phyloP scores from a whole-genome alignment of 176 grass and related monocot genomes.

The Oryza meyeriana region DNA sequence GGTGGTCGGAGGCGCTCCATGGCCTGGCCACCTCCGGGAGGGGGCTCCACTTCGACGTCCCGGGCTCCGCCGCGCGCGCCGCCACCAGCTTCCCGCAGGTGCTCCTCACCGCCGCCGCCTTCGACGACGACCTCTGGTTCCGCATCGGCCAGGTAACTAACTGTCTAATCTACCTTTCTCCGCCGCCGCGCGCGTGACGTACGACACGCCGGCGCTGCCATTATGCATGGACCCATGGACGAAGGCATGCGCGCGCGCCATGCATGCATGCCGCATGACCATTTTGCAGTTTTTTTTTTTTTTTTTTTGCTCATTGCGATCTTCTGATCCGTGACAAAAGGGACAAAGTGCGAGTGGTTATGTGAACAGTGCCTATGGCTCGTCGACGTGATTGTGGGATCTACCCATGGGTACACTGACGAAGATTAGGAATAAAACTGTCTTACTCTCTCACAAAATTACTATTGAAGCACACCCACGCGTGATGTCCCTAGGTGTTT shows the following conservation, averaged over 20 bases:
- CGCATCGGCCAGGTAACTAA: conserved; percentile 61
- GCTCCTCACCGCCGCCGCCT: conserved; percentile 63
- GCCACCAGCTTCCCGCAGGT: conserved; percentile 85
- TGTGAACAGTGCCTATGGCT: not conserved
- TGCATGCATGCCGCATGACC: conserved; percentile 24
- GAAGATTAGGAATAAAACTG: no score
- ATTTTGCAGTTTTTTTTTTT: not conserved
- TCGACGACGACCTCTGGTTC: conserved; percentile 67
- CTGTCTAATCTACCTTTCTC: not conserved
- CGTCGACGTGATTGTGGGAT: not conserved
- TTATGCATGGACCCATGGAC: not conserved
- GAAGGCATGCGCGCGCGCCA: not conserved
- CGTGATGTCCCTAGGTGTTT: no score
- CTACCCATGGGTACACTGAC: no score
- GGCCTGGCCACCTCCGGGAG: conserved; percentile 58
- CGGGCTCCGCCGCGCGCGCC: conserved; percentile 4
- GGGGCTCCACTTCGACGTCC: conserved; percentile 32
- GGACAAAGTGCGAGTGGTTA: not conserved
- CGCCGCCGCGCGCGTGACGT: no score
- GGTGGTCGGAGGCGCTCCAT: conserved; percentile 87
- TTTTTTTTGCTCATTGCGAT: not conserved
- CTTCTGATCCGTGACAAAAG: conserved; percentile 23
- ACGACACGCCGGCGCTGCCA: no score
- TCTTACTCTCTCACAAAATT: no score
- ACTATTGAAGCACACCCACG: no score